These are phyloP conservation scores for Heliocybe sulcata DNA, from an alignment of 1,284 basidiomycete species.

Conservation along the genomic window DNA sequence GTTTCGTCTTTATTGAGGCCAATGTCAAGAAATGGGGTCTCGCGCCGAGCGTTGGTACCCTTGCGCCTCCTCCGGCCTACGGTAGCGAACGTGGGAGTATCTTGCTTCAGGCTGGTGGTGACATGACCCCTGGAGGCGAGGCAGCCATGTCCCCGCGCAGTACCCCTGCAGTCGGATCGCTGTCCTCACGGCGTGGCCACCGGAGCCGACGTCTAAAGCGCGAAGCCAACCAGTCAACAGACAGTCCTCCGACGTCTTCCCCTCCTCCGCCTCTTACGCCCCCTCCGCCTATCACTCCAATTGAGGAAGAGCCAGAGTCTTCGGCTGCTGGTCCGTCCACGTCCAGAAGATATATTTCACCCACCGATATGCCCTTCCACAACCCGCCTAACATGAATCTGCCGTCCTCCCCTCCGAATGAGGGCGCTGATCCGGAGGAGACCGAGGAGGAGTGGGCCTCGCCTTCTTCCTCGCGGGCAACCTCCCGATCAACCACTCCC, in stretches of 20 bases:
- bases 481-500: background rate
- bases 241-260: slow-evolving; percentile 28
- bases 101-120: slow-evolving; percentile 81
- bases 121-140: slow-evolving; percentile 35
- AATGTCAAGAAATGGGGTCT: slow-evolving; percentile 99
- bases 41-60: slow-evolving; percentile 89
- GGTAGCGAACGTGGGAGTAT: slow-evolving; percentile 93
- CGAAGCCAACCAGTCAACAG: slow-evolving; percentile 32
- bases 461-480: background rate
- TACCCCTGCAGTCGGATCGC: slow-evolving; percentile 40
- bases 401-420: slow-evolving; percentile 34
- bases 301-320: slow-evolving; percentile 49
- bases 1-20: slow-evolving; percentile 96
- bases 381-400: slow-evolving; percentile 41
- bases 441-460: slow-evolving; percentile 2
- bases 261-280: slow-evolving; percentile 45
- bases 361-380: slow-evolving; percentile 59
- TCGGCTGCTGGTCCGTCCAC: slow-evolving; percentile 37
- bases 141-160: slow-evolving; percentile 29
- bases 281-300: slow-evolving; percentile 74
- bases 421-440: slow-evolving; percentile 11
- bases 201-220: slow-evolving; percentile 29
- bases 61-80: slow-evolving; percentile 93
- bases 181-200: slow-evolving; percentile 39
- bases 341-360: slow-evolving; percentile 50